Conservation (phyloP, 495 filamentous ascomycete genomes). For the Hypoxylon lenormandii region DNA sequence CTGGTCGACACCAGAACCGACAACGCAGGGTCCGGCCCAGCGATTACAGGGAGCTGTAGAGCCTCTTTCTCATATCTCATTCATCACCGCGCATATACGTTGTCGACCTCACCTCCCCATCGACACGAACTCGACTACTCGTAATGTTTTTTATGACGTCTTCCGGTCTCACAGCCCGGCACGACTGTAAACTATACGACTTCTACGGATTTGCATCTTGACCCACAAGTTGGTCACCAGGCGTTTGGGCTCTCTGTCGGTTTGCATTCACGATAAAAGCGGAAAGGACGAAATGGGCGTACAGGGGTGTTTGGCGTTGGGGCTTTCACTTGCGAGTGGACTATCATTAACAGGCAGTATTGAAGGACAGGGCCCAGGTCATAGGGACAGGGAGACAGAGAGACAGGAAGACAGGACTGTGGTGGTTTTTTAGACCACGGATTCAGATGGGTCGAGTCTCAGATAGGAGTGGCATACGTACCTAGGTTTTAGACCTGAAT, state of each 20-base stretch:
- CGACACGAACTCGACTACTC: background rate
- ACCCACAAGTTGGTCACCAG: slow-evolving; percentile 23
- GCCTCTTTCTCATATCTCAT: background rate
- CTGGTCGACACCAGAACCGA: slow-evolving; percentile 85
- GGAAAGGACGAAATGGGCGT: slow-evolving; percentile 14
- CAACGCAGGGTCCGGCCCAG: slow-evolving; percentile 82
- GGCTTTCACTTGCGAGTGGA: too few species aligned
- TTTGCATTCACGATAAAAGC: slow-evolving; percentile 14
- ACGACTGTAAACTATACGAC: slow-evolving; percentile 39
- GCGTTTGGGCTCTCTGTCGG: slow-evolving; percentile 31
- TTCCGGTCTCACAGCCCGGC: slow-evolving; percentile 9
- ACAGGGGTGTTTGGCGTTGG: background rate
- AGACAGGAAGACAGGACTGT: too few species aligned
- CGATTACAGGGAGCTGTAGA: slow-evolving; percentile 86
- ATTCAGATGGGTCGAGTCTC: too few species aligned
- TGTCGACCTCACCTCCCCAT: background rate
- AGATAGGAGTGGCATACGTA: too few species aligned
- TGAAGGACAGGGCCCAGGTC: too few species aligned
- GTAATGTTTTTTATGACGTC: background rate
- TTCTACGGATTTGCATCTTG: slow-evolving; percentile 30
- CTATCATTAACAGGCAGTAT: too few species aligned
- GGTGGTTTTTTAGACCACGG: too few species aligned
- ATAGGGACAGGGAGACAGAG: too few species aligned
- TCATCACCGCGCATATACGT: background rate
- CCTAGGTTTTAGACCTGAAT: too few species aligned